Base-by-base conservation (phyloP, 176 grass and related monocot species). In the Alloteropsis semialata region DNA sequence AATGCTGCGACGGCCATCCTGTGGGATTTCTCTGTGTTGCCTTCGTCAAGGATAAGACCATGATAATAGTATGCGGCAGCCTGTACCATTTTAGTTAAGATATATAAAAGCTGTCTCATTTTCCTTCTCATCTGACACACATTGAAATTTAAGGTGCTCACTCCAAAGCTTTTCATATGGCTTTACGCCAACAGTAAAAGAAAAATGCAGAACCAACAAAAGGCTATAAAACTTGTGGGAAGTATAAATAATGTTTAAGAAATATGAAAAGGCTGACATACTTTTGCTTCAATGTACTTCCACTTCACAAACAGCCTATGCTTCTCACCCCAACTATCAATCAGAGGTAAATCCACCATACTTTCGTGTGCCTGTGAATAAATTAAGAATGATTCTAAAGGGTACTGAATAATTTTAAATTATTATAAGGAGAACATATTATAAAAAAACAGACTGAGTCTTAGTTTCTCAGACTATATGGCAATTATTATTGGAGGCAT, bases 51-150 rank as follows among this genome's bases (percentile, higher is more conserved):
- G 86, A 98, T 98, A 16, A 95, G 34, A 57, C 96, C 96, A 65
- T 98, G 96, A 59, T 93, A 98, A 75, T 98, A 98, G 60, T 98
- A 95, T 11, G 92, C 96, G 29, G 91, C 96, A 76, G 96, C 92
- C 96, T 98, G 88, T 38, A 21, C 27, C 56, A 73, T 71, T 69
- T 45, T 4, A 45, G 15, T 59, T 36, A 41, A 49, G 46, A 27
- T 11, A 10, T 27, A 37, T 16, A 37, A 32, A 69, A n/a, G 13
- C 5, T 51, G 37, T 51, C 8, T 21, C 59, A 22, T 30, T 48
- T 58, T 60, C 15, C 21, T 55, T 61, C 41, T 19, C 2, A 3
- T 11, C n/a, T 12, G 38, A 43, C 0, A 72, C 10, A 54, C 3
- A 60, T 34, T 51, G 30, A 38, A 38, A 67, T 62, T 19, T 8